phyloP scores from a whole-genome alignment of 2,329 filamentous ascomycete species.

The Ceratocystis variospora region DNA sequence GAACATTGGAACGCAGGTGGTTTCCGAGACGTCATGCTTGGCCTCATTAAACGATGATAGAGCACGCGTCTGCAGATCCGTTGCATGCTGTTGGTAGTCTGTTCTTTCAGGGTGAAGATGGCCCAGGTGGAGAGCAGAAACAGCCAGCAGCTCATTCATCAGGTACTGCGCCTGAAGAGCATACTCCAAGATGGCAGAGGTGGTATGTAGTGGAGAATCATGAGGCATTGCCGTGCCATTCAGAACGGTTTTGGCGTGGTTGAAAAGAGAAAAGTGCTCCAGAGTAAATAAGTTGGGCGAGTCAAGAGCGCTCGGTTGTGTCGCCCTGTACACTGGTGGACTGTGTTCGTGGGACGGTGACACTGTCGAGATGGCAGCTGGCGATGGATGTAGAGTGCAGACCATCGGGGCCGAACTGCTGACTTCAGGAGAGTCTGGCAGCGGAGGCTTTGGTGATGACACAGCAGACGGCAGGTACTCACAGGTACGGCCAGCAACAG shows the following conservation, averaged over 20 bases:
- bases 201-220: background rate
- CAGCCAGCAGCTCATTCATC: constrained; percentile 34
- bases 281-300: constrained; percentile 26
- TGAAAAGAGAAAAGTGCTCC: constrained; percentile 28
- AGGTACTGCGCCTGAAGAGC: constrained; percentile 31
- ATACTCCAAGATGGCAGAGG: constrained; percentile 9
- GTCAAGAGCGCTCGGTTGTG: background rate
- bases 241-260: constrained; percentile 25
- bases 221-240: constrained; percentile 21
- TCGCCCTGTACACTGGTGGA: background rate
- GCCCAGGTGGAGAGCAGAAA: constrained; percentile 32
- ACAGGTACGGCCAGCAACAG: constrained; percentile 28
- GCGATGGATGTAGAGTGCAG: background rate
- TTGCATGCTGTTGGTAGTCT: constrained; percentile 29
- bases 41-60: constrained; percentile 22
- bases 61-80: constrained; percentile 33
- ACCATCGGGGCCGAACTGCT: background rate
- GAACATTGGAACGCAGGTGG: background rate
- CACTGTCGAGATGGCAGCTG: background rate
- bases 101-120: constrained; percentile 23
- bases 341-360: background rate
- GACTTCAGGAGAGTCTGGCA: background rate
- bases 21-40: background rate
- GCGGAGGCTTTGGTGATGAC: background rate
- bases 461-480: constrained; percentile 23